Evolutionary conservation across 2,329 filamentous ascomycete species (phyloP).

Genomic region (Bertia moriformis): DNA sequence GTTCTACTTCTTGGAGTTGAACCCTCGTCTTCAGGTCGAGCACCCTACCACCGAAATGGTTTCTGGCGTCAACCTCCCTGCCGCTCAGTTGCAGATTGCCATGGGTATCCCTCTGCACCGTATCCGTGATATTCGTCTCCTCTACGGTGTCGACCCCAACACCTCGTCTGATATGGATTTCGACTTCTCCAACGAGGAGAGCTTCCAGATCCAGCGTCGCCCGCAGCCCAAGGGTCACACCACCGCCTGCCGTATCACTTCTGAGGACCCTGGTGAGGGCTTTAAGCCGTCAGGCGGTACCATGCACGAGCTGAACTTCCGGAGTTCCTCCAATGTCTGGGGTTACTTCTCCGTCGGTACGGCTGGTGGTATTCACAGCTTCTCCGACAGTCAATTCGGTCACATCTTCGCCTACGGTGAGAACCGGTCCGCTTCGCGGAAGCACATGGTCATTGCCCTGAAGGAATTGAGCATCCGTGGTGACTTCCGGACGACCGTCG

Average conservation of each 20-base stretch:
- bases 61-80: slow-evolving; percentile 88
- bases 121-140: slow-evolving; percentile 85
- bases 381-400: slow-evolving; percentile 96
- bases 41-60: slow-evolving; percentile 99
- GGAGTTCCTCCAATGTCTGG: slow-evolving; percentile 97
- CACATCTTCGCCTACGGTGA: slow-evolving; percentile 99
- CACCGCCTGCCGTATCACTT: slow-evolving; percentile 97
- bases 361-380: slow-evolving; percentile 93
- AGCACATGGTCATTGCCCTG: slow-evolving; percentile 97
- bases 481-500: slow-evolving; percentile 96
- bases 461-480: slow-evolving; percentile 99
- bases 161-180: slow-evolving; percentile 83
- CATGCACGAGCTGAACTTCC: slow-evolving; percentile 98
- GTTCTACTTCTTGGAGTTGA: slow-evolving; percentile 98
- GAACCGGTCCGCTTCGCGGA: slow-evolving; percentile 86
- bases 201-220: slow-evolving; percentile 70
- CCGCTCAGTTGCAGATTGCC: slow-evolving; percentile 93
- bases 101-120: slow-evolving; percentile 96
- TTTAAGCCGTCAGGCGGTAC: slow-evolving; percentile 99
- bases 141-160: slow-evolving; percentile 91
- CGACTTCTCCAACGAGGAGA: slow-evolving; percentile 78
- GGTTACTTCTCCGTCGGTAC: slow-evolving; percentile 99
- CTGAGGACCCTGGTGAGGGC: slow-evolving; percentile 93
- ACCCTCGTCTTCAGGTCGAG: slow-evolving; percentile 98
- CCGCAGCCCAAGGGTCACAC: slow-evolving; percentile 92